Base-by-base conservation (phyloP, 768 basidiomycete species). In the Lactifluus piperatus region DNA sequence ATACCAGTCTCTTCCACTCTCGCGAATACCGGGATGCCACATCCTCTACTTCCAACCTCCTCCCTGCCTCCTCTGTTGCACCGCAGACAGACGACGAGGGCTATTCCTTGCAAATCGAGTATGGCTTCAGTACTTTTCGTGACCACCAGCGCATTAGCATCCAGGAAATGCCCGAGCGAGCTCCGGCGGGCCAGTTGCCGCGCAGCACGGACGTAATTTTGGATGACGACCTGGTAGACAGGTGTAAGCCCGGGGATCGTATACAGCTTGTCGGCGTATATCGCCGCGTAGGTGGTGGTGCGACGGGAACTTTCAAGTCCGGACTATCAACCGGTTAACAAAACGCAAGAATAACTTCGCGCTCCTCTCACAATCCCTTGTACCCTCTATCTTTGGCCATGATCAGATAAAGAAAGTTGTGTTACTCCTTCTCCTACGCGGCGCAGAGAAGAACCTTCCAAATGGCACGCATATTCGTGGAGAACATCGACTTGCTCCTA, bases 391-490 rank as follows among this genome's bases (percentile, higher is more conserved):
- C 63, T 98, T 85, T 67, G 97, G 97, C 8, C 93, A 94, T 62
- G 91, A 97, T 67, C 85, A 90, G 68, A 97, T 99, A 74, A 99
- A 99, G 71, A 83, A 85, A 60, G 94, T 97, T 16, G 82, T 97
- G 67, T 78, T 97, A 16, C 83, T 99, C 27, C 82, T 99, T 11
- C 81, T 99, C 16, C 85, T 99, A 43, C 94, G 95, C 32, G 97
- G 97, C 29, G 90, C 92, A 51, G 97, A 98, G 75, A 99, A 99
- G 80, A 98, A 98, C 70, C 74, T 98, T 56, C 82, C 88, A 27
- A 98, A 99, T 69, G 95, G 97, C 52, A 97, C 97, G 1, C 97
- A 98, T 70, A 95, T 98, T 68, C 87, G 97, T 78, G 97, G 97
- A 46, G 97, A n/a, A 99, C 72, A 98, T 99, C 79, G 98, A 99